Base-by-base conservation (phyloP, 1,139 yeast species). In the Geotrichum siamense region DNA sequence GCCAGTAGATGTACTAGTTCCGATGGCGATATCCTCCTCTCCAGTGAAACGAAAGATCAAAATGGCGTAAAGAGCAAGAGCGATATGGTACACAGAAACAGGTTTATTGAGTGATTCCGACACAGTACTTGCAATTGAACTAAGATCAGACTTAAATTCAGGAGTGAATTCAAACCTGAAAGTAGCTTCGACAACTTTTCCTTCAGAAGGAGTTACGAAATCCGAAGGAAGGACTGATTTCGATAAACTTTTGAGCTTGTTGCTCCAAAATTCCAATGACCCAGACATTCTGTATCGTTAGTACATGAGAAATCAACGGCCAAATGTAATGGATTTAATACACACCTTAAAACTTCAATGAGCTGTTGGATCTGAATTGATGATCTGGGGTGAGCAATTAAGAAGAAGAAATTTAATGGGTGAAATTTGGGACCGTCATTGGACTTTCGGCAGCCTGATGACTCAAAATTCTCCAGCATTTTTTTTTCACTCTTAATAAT, bases 21-120 rank as follows among this genome's bases (percentile, higher is more conserved):
- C 86, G 50, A 91, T 67, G n/a, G 83, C 80, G 44, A 91, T 79
- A 57, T 91, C 97, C 52, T 87, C 96, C 59, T 91, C 97, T 22
- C 96, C 97, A 3, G 96, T 82, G 45, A 85, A 70, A 59, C 97
- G 74, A 63, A 75, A 81, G 31, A 85, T 72, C 47, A 91, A 70
- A 1, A 82, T 76, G 22, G 82, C 77, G 67, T 81, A 84, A 1
- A 76, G 76, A n/a, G 94, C 70, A 48, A 86, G 70, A 0, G 81
- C 78, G 17, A 74, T 63, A 25, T 71, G 60, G 60, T 81, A 83
- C 34, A 61, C 61, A 28, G 51, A 30, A 10, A 43, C 41, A 8
- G 37, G 38, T 21, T 31, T 38, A 19, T 37, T 30, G 20, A 45
- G 17, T 12, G 38, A 34, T 2, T 49, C 43, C 16, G 55, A 48